Evolutionary conservation across 352 stramenopile species (phyloP), one percentile per base, ranked within the genome.

Genomic region (Globisporangium polare): DNA sequence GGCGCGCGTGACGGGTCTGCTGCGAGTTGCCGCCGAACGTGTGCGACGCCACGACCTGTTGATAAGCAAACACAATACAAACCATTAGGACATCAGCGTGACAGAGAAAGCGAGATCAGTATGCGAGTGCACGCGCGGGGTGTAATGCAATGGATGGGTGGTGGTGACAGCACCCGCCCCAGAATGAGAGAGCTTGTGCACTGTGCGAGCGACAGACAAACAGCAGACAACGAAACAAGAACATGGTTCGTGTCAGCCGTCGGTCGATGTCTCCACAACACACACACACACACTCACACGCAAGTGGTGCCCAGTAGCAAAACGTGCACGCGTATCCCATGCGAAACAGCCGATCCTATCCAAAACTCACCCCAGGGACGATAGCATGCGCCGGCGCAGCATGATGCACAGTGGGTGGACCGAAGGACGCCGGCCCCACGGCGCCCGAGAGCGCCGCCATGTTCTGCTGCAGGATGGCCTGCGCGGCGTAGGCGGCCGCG

Each of bases 1-100:
- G 87, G 24, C 97, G 83, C 5, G 95, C 96, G 71, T 99, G 96
- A 15, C 95, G 84, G 17, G 97, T 99, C 65, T 98, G 94, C 74
- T 99, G 95, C 27, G 77, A 83, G 57, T 82, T 72, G 37, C 74
- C 74, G 8, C 35, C 42, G 39, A 59, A 65, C 27, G 46, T 22
- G 26, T 55, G 49, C 20, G 50, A 50, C 31, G 35, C 39, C 22
- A 56, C 39, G 12, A 42, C 15, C 29, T 33, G 29, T 18, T 2
- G 17, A 15, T 17, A 55, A 39, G 50, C 61, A 46, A 45, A 62
- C 50, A 68, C 43, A 62, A 26, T 51, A 67, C 58, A 72, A 68
- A 24, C 50, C 61, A 58, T 77, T 74, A 78, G 72, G 26, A 63
- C 12, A 46, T 46, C 18, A 46, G 33, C 33, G 22, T n/a, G 9